A percentile compares a stretch with the other conserved stretches of the same genome.
These are phyloP conservation scores for Podila clonocystis DNA, from an alignment of 192 early-diverging fungal species.

Conservation along the genomic window DNA sequence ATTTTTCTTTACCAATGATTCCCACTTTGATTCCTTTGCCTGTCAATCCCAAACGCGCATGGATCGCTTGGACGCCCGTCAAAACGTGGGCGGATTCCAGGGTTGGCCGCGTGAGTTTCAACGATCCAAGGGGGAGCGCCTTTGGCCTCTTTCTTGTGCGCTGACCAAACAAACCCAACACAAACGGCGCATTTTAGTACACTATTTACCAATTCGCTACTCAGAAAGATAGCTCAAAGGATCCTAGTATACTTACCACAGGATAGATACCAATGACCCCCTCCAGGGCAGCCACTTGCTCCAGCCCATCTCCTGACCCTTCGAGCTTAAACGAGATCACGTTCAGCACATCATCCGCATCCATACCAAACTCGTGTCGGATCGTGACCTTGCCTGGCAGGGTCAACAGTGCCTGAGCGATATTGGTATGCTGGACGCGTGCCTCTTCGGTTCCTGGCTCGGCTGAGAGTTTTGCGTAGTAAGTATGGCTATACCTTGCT, in stretches of 20 bases:
- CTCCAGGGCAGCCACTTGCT: constrained; percentile 25
- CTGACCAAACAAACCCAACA: constrained; percentile 17
- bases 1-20: constrained; percentile 56
- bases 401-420: constrained; percentile 3
- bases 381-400: constrained; percentile 27
- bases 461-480: constrained; percentile 33
- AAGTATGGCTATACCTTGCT: constrained; percentile 1
- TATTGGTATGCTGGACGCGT: constrained; percentile 7
- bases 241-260: constrained; percentile 41
- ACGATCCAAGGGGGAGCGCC: constrained; percentile 23
- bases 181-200: not conserved
- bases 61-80: constrained; percentile 11
- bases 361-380: constrained; percentile 40
- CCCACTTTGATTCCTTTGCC: constrained; percentile 60
- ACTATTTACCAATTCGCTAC: too few species aligned
- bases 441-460: constrained; percentile 22
- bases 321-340: constrained; percentile 57
- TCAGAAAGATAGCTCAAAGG: not conserved
- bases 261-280: constrained; percentile 59
- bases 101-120: constrained; percentile 17
- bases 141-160: constrained; percentile 39
- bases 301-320: constrained; percentile 19
- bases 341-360: constrained; percentile 59
- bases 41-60: constrained; percentile 25
- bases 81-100: constrained; percentile 40